phyloP scores from a whole-genome alignment of 2,329 filamentous ascomycete genomes.

The Penicillium sp. region DNA sequence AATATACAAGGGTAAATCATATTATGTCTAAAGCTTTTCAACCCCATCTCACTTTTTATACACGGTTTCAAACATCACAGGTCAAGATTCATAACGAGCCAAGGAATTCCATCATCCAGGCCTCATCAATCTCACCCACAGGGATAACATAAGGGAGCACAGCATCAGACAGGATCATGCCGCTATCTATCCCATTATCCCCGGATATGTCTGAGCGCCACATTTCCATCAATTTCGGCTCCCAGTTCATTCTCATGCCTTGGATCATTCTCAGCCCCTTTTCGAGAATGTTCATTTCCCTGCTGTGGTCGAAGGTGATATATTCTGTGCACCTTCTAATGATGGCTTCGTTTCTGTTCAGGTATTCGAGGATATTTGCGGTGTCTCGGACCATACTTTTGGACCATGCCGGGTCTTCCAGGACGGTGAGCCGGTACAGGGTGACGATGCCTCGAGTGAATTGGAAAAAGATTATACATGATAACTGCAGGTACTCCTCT shows the following conservation, averaged over 20 bases:
- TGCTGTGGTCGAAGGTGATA: neutral
- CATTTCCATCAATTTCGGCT: slow-evolving; percentile 21
- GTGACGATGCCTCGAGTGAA: slow-evolving; percentile 21
- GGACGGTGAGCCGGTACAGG: slow-evolving; percentile 23
- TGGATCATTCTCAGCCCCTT: slow-evolving; percentile 19
- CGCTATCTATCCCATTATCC: neutral
- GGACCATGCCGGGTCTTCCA: slow-evolving; percentile 31
- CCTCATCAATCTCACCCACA: slow-evolving; percentile 20
- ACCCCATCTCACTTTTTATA: neutral
- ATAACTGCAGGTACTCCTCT: slow-evolving; percentile 14
- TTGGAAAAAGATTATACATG: slow-evolving; percentile 26
- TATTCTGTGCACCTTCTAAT: slow-evolving; percentile 13
- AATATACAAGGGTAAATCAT: neutral
- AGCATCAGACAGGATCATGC: slow-evolving; percentile 5
- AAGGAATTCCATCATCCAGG: slow-evolving; percentile 26
- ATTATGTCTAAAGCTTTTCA: neutral
- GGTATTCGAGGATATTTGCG: slow-evolving; percentile 23
- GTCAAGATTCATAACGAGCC: slow-evolving; percentile 14
- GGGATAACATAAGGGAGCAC: slow-evolving; percentile 13
- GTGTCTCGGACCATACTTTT: slow-evolving; percentile 25
- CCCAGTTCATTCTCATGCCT: slow-evolving; percentile 20
- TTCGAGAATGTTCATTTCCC: slow-evolving; percentile 18
- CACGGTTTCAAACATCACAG: neutral
- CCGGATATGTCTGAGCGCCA: slow-evolving; percentile 16
- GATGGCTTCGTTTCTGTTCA: slow-evolving; percentile 17